Percentiles rank a stretch among this genome's conserved stretches.
phyloP scores from a whole-genome alignment of 176 grass and related monocot genomes.

The Eleusine coracana region DNA sequence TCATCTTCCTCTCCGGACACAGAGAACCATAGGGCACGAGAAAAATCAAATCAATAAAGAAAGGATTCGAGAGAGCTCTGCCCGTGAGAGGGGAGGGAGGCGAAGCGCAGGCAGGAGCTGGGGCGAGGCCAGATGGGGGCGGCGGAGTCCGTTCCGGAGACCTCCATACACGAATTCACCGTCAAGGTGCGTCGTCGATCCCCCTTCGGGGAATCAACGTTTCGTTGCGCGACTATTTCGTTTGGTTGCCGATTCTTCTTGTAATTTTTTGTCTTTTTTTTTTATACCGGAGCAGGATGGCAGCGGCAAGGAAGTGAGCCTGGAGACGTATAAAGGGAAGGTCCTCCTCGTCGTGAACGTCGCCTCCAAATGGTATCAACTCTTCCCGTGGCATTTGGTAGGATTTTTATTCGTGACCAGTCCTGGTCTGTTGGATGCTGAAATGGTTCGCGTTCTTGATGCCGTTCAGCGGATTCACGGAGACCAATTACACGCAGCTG shows the following conservation, averaged over 20 bases:
- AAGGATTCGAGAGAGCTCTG: constrained; percentile 2
- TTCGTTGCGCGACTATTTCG: constrained; percentile 1
- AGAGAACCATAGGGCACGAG: not conserved
- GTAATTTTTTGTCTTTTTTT: not conserved
- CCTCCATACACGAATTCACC: constrained; percentile 88
- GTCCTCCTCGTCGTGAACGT: constrained; percentile 93
- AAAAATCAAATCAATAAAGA: constrained; percentile 34
- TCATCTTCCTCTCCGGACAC: not conserved
- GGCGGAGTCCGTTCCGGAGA: constrained; percentile 63
- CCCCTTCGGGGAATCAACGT: too few relatives aligned
- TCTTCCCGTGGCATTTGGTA: not conserved
- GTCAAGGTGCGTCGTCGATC: constrained; percentile 56
- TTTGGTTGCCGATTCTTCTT: not conserved
- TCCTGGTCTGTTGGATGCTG: not conserved
- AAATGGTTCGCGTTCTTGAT: constrained; percentile 16
- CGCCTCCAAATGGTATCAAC: constrained; percentile 85
- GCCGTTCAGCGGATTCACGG: constrained; percentile 74
- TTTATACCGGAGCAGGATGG: constrained; percentile 53
- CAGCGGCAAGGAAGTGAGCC: constrained; percentile 71
- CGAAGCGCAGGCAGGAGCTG: not conserved
- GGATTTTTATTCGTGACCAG: not conserved
- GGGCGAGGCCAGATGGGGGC: constrained; percentile 55
- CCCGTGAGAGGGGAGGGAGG: not conserved
- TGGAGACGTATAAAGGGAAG: constrained; percentile 85
- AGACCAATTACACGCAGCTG: constrained; percentile 86